A percentile compares a stretch with the other conserved stretches of the same genome.
Conservation (phyloP, 257 asterid species). For the Forsythia viridissima region DNA sequence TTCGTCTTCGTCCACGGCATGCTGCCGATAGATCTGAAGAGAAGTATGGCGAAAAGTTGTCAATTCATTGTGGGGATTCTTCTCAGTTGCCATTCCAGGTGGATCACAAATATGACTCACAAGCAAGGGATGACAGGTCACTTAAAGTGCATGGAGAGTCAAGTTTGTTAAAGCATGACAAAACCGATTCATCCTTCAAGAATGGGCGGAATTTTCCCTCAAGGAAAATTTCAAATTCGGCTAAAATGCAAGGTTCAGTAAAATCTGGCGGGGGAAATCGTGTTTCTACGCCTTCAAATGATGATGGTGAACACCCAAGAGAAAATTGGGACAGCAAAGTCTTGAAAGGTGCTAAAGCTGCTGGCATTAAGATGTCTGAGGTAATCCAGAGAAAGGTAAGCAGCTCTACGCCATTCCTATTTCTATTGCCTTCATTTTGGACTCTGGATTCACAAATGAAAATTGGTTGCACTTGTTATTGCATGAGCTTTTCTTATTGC, state of each 20-base stretch:
- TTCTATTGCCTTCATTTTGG: not conserved
- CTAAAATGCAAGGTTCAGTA: slow-evolving; percentile 44
- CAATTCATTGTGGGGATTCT: slow-evolving; percentile 61
- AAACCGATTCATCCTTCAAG: slow-evolving; percentile 52
- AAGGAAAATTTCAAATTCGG: slow-evolving; percentile 42
- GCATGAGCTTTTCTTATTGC: not conserved
- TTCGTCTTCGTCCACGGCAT: slow-evolving; percentile 79
- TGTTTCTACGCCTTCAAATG: slow-evolving; percentile 51
- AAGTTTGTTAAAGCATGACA: slow-evolving; percentile 47
- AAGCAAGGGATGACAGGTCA: slow-evolving; percentile 53
- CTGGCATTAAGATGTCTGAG: slow-evolving; percentile 75
- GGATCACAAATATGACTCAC: slow-evolving; percentile 65
- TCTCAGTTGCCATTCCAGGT: slow-evolving; percentile 62
- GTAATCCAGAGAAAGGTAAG: slow-evolving; percentile 81
- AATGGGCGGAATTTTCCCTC: slow-evolving; percentile 56
- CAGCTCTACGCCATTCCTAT: slow-evolving; percentile 20
- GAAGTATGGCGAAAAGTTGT: slow-evolving; percentile 54
- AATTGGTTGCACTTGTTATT: not conserved
- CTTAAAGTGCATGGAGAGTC: slow-evolving; percentile 56
- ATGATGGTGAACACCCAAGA: slow-evolving; percentile 50
- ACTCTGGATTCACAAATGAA: not conserved
- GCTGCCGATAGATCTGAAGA: slow-evolving; percentile 62
- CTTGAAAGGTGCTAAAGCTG: slow-evolving; percentile 54
- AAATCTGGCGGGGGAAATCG: slow-evolving; percentile 58
- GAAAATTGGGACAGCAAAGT: slow-evolving; percentile 56